Evolutionary conservation across 225 moss, liverwort and hornwort genomes (phyloP), one percentile per base, ranked within the genome.

Genomic region (Polytrichum formosum): DNA sequence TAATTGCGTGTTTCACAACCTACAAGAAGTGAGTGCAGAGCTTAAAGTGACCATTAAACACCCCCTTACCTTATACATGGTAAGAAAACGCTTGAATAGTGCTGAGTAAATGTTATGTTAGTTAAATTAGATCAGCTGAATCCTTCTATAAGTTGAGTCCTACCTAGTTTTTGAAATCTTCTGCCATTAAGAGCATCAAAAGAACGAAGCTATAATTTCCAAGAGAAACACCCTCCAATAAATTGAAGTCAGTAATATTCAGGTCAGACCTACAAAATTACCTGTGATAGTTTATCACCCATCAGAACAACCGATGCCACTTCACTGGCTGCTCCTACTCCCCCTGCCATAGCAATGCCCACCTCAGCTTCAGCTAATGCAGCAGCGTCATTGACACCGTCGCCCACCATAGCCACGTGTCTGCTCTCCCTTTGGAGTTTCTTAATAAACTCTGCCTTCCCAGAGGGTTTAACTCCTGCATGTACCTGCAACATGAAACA

Each of bases 281-380:
- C 98, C 94, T 98, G 98, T 30, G 84, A 88, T 75, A 98, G 90
- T 64, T 88, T 90, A 76, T 98, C 92, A 56, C 97, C 91, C 92
- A 94, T 91, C 16, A 94, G 91, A 67, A 98, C 98, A 70, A 92
- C 87, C 21, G 98, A 98, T 60, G 94, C 98, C 71, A 94, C 94
- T 83, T 98, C 98, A 70, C 94, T 92, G 20, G 98, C 98, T 58
- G 98, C 94, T 74, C 92, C 98, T 28, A 98, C 98, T 82, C 98
- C 94, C 30, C 90, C 94, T 31, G 86, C 91, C 94, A 94, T 94
- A 9, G 92, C 97, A 75, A 98, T 90, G 68, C 98, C 98, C 69
- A 98, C 91, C 53, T 98, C 74, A 28, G 98, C 84, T 75, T 94
- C 92, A 66, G 94, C 94, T 77, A 98, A 90, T 55, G 98, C 98